A percentile compares a stretch with the other conserved stretches of the same genome.
Conservation (phyloP, 345 rosid genomes). For the Linum tenue region DNA sequence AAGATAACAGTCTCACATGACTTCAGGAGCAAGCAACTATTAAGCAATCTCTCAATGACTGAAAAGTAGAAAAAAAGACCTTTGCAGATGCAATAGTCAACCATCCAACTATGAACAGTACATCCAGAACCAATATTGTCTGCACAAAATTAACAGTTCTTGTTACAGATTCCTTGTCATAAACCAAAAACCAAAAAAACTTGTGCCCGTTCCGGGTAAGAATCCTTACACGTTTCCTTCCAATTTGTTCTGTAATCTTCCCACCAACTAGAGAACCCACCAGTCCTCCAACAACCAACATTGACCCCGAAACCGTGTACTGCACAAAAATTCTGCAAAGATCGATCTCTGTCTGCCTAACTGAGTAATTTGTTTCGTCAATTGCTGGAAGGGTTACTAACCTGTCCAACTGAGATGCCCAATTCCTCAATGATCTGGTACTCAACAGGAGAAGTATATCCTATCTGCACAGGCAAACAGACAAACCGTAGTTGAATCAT, state of each 20-base stretch:
- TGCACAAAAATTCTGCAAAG: background rate
- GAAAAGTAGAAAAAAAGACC: conserved; percentile 12
- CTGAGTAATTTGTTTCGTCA: background rate
- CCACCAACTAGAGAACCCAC: conserved; percentile 19
- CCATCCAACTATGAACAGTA: conserved; percentile 40
- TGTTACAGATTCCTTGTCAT: background rate
- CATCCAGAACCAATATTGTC: conserved; percentile 38
- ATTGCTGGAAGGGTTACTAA: background rate
- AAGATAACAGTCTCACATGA: background rate
- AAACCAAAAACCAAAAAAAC: background rate
- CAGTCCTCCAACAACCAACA: conserved; percentile 15
- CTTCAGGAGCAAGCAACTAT: background rate
- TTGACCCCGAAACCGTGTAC: conserved; percentile 20
- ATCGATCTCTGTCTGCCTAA: background rate
- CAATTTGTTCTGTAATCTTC: conserved; percentile 14
- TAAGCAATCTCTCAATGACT: background rate
- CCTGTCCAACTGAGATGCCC: background rate
- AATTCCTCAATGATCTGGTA: background rate
- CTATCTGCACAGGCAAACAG: background rate
- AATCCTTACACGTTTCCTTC: conserved; percentile 23
- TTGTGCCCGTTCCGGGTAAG: background rate
- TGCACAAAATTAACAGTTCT: conserved; percentile 10
- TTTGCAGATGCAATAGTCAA: conserved; percentile 24
- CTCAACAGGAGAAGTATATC: background rate
- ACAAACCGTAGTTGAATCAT: background rate